These are phyloP conservation scores for Phytopythium chamaehyphon DNA, from an alignment of 352 stramenopile genomes.

Conservation along the genomic window DNA sequence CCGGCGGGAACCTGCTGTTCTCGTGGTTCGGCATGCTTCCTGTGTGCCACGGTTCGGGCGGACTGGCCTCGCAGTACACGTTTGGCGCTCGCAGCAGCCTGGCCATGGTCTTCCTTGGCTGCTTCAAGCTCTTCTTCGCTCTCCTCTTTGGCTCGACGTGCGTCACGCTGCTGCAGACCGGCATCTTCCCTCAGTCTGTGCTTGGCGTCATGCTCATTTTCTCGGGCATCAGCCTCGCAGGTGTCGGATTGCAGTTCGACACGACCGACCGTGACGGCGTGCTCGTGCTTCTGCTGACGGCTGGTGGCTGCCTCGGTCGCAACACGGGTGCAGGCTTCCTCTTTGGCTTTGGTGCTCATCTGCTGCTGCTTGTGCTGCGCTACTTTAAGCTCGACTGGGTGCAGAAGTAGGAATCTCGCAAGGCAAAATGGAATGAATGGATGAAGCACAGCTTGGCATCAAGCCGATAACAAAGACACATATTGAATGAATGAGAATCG, in stretches of 20 bases:
- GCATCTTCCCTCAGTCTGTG: constrained; percentile 53
- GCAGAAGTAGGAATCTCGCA: not conserved
- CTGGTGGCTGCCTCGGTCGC: constrained; percentile 33
- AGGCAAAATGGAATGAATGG: too few species aligned
- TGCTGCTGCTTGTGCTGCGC: constrained; percentile 19
- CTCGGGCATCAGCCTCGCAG: constrained; percentile 42
- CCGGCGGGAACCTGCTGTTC: constrained; percentile 79
- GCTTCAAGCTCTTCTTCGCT: constrained; percentile 88
- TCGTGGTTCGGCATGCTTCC: constrained; percentile 90
- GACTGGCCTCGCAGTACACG: constrained; percentile 89
- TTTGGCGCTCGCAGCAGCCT: constrained; percentile 90
- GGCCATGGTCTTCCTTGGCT: constrained; percentile 87
- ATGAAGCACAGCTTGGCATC: too few species aligned
- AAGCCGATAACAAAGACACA: too few species aligned
- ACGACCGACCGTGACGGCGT: constrained; percentile 24
- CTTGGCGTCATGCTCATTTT: constrained; percentile 61
- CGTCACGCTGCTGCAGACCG: constrained; percentile 47
- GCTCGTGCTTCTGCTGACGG: constrained; percentile 40
- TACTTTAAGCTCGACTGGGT: constrained; percentile 19
- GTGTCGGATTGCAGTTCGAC: constrained; percentile 50
- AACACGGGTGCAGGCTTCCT: constrained; percentile 61
- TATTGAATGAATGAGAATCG: too few species aligned
- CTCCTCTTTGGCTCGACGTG: constrained; percentile 83
- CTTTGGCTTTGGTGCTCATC: constrained; percentile 32
- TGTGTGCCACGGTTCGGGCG: constrained; percentile 91